Percentiles rank a stretch among this genome's conserved stretches.
These are phyloP conservation scores for Acrodontium crateriforme DNA, from an alignment of 2,329 filamentous ascomycete species.

Conservation along the genomic window DNA sequence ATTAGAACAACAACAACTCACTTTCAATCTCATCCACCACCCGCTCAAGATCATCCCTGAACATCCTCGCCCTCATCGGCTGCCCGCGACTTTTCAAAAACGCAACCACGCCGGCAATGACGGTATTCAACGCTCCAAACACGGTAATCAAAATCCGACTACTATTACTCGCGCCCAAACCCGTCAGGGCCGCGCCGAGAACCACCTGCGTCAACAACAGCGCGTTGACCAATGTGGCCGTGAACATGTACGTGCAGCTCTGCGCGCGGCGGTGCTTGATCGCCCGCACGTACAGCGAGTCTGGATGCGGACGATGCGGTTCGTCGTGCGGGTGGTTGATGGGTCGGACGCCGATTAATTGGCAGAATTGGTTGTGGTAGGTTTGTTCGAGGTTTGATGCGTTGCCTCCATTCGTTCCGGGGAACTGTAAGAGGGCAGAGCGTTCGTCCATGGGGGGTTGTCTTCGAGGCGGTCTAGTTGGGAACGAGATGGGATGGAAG, in stretches of 20 bases:
- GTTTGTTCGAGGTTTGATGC: background rate
- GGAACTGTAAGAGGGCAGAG: constrained; percentile 17
- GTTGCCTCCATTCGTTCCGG: constrained; percentile 6
- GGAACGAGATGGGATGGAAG: too few relatives aligned
- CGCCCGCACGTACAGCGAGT: constrained; percentile 25
- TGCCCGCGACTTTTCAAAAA: constrained; percentile 28
- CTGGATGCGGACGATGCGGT: constrained; percentile 12
- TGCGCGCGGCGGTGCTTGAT: constrained; percentile 19
- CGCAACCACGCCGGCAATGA: constrained; percentile 28
- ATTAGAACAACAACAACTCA: too few relatives aligned
- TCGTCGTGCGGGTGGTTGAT: constrained; percentile 15
- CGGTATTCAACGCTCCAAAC: constrained; percentile 28
- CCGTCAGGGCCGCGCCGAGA: constrained; percentile 27
- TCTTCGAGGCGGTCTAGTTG: too few relatives aligned
- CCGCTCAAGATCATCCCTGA: constrained; percentile 26
- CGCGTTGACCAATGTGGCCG: constrained; percentile 24
- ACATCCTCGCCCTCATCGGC: constrained; percentile 28
- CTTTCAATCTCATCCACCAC: constrained; percentile 30
- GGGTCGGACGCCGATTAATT: constrained; percentile 23
- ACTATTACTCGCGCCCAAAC: constrained; percentile 22
- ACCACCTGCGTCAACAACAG: constrained; percentile 27
- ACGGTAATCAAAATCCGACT: constrained; percentile 25
- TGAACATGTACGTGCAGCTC: constrained; percentile 23
- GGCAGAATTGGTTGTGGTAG: constrained; percentile 25
- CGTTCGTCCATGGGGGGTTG: too few relatives aligned